Conservation (phyloP, 306 rosid genomes). For the Ceratonia siliqua region DNA sequence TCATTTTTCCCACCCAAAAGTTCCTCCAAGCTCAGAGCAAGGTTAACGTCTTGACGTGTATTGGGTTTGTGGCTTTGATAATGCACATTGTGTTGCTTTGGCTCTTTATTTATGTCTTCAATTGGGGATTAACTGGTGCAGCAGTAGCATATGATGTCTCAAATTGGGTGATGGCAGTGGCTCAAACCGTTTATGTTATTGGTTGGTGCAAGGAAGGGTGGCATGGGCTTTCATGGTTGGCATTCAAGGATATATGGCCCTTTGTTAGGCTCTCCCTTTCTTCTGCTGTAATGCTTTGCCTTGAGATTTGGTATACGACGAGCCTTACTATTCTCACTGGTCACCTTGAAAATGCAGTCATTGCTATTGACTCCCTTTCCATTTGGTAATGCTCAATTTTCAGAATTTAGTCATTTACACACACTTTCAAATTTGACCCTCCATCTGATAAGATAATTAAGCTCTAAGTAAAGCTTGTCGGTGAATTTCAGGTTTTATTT, state of each 20-base stretch:
- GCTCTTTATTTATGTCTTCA: constrained; percentile 48
- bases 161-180: constrained; percentile 38
- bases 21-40: constrained; percentile 65
- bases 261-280: constrained; percentile 51
- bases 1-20: constrained; percentile 53
- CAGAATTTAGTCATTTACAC: no score
- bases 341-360: constrained; percentile 45
- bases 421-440: no score
- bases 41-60: constrained; percentile 15
- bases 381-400: constrained; percentile 56
- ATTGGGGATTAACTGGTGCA: constrained; percentile 48
- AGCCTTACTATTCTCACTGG: constrained; percentile 50
- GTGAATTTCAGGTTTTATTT: no score
- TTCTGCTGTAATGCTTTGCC: constrained; percentile 60
- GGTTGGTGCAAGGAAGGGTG: constrained; percentile 62
- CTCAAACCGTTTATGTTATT: constrained; percentile 46
- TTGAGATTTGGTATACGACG: constrained; percentile 59
- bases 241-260: constrained; percentile 54
- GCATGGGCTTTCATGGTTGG: constrained; percentile 48
- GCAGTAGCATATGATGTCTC: constrained; percentile 48
- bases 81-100: constrained; percentile 23
- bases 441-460: no score
- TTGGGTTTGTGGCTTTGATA: neutral
- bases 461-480: no score
- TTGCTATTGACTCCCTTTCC: constrained; percentile 50